phyloP scores from a whole-genome alignment of 2,329 filamentous ascomycete species.

The Cucurbitaria berberidis region DNA sequence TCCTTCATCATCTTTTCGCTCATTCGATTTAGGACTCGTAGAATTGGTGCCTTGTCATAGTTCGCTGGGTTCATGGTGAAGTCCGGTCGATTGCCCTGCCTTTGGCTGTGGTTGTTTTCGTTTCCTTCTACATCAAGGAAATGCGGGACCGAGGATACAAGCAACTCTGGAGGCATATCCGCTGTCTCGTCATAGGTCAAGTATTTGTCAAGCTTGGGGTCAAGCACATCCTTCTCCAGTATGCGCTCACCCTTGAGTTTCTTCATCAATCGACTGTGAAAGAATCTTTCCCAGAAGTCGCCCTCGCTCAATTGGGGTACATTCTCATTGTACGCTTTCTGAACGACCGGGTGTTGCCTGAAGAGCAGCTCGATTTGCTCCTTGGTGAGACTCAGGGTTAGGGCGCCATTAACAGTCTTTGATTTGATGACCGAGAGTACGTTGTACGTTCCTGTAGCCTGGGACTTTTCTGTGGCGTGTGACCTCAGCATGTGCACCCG shows the following conservation, averaged over 20 bases:
- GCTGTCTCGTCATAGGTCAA: constrained; percentile 72
- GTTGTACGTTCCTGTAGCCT: constrained; percentile 90
- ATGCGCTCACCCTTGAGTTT: constrained; percentile 90
- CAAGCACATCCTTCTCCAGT: constrained; percentile 74
- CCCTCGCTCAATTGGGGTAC: constrained; percentile 76
- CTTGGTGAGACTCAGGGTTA: constrained; percentile 82
- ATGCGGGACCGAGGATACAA: constrained; percentile 75
- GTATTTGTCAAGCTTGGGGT: constrained; percentile 85
- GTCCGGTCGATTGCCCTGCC: constrained; percentile 85
- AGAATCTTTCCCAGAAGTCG: constrained; percentile 94
- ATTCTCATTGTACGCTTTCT: constrained; percentile 89
- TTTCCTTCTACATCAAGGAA: constrained; percentile 94
- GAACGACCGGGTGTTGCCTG: constrained; percentile 88
- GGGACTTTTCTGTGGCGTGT: constrained; percentile 85
- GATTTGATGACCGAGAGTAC: constrained; percentile 90
- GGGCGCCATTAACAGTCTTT: constrained; percentile 69
- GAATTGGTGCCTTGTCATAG: constrained; percentile 81
- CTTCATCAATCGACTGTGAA: constrained; percentile 87
- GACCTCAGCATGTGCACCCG: constrained; percentile 84
- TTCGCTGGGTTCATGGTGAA: constrained; percentile 83
- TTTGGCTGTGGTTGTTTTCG: constrained; percentile 90
- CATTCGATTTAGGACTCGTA: constrained; percentile 85
- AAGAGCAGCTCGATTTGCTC: constrained; percentile 95
- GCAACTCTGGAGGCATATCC: constrained; percentile 50
- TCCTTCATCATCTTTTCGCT: constrained; percentile 94